A percentile compares a stretch with the other conserved stretches of the same genome.
Evolutionary conservation across 2,329 filamentous ascomycete genomes (phyloP).

Genomic region (Diaporthe capsici): DNA sequence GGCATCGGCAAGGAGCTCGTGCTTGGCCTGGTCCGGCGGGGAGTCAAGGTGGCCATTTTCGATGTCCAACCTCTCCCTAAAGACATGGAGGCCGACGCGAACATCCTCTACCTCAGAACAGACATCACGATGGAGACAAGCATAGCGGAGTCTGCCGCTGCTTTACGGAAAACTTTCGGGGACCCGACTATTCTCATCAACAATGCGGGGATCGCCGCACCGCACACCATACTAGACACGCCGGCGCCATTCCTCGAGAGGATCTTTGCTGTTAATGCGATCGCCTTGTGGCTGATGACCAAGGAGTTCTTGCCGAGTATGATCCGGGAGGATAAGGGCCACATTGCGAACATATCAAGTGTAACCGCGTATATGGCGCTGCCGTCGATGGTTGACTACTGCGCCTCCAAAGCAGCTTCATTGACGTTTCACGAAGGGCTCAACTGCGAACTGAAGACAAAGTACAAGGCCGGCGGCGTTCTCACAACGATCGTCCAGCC

Average conservation of each 20-base stretch:
- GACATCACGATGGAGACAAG: not conserved
- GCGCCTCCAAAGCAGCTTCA: constrained; percentile 67
- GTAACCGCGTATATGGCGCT: constrained; percentile 66
- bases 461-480: constrained; percentile 67
- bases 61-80: not conserved
- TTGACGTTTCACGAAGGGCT: constrained; percentile 71
- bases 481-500: constrained; percentile 63
- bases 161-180: constrained; percentile 51
- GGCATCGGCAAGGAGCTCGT: constrained; percentile 55
- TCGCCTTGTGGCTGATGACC: not conserved
- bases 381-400: constrained; percentile 70
- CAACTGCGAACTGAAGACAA: constrained; percentile 59
- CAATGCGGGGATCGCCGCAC: constrained; percentile 70
- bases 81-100: not conserved
- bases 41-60: constrained; percentile 43
- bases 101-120: not conserved
- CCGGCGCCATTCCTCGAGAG: not conserved
- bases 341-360: constrained; percentile 71
- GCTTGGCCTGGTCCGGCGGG: constrained; percentile 51
- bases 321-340: constrained; percentile 69
- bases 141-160: constrained; percentile 29
- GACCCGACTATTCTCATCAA: constrained; percentile 71
- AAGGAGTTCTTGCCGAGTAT: constrained; percentile 52
- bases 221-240: constrained; percentile 64
- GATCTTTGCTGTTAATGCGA: not conserved